phyloP scores from a whole-genome alignment of 2,329 filamentous ascomycete species.

The Corniculantispora saksenae region DNA sequence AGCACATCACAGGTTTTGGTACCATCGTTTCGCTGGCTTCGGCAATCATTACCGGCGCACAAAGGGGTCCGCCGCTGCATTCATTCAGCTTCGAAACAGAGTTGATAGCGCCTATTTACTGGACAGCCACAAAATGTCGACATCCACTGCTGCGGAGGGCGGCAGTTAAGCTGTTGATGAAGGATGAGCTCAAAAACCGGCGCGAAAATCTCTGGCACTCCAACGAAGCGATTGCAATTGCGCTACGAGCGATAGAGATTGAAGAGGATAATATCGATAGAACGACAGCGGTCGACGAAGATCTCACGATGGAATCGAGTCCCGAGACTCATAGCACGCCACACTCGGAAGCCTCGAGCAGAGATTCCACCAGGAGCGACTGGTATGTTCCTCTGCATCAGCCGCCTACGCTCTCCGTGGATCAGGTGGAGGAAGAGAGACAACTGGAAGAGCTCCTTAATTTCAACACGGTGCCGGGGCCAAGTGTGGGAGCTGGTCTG shows the following conservation, averaged over 20 bases:
- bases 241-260: slow-evolving; percentile 36
- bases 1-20: slow-evolving; percentile 36
- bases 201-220: slow-evolving; percentile 44
- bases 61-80: slow-evolving; percentile 19
- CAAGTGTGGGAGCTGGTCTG: not conserved
- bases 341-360: slow-evolving; percentile 7
- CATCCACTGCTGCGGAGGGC: slow-evolving; percentile 43
- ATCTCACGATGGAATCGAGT: not conserved
- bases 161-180: slow-evolving; percentile 38
- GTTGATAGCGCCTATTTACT: slow-evolving; percentile 44
- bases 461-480: not conserved
- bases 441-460: not conserved
- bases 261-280: slow-evolving; percentile 31
- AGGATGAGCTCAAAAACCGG: slow-evolving; percentile 33
- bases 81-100: slow-evolving; percentile 46
- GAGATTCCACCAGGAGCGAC: not conserved
- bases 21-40: slow-evolving; percentile 38
- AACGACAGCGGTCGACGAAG: not conserved
- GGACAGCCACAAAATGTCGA: slow-evolving; percentile 40
- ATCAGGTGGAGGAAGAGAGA: not conserved
- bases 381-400: not conserved
- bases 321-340: not conserved
- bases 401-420: slow-evolving; percentile 5
- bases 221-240: slow-evolving; percentile 34
- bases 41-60: slow-evolving; percentile 28